Conservation (phyloP, 306 rosid genomes). For the Psophocarpus tetragonolobus region DNA sequence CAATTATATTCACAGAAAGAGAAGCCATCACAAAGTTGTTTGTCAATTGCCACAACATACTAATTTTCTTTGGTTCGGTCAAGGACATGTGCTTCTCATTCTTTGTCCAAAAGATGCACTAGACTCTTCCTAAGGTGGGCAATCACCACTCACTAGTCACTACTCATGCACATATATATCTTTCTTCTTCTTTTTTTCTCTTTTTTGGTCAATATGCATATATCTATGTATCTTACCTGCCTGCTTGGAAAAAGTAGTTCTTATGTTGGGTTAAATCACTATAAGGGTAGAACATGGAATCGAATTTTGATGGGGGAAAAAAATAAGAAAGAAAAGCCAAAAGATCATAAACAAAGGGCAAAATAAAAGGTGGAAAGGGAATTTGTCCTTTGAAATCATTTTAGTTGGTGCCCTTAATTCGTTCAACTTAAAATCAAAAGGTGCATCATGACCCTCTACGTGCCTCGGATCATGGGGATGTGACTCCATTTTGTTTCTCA, state of each 20-base stretch:
- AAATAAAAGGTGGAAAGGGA: constrained; percentile 23
- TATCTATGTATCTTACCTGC: constrained; percentile 23
- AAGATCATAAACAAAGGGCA: not conserved
- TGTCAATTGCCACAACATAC: not conserved
- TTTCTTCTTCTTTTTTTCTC: not conserved
- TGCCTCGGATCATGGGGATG: constrained; percentile 46
- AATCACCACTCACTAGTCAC: constrained; percentile 33
- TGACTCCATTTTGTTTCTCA: constrained; percentile 37
- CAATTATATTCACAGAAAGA: constrained; percentile 11
- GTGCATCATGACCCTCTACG: constrained; percentile 30
- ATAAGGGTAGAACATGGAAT: constrained; percentile 16
- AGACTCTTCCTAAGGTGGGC: constrained; percentile 20
- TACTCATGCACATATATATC: not conserved
- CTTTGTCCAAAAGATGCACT: constrained; percentile 30
- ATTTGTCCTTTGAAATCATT: constrained; percentile 37
- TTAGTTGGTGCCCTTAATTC: constrained; percentile 33
- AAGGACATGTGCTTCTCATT: constrained; percentile 33
- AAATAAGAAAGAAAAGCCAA: constrained; percentile 25
- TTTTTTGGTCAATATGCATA: not conserved
- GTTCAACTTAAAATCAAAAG: constrained; percentile 42
- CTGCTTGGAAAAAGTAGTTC: constrained; percentile 23
- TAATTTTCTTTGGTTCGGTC: constrained; percentile 20
- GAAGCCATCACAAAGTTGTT: not conserved
- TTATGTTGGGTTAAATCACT: constrained; percentile 29
- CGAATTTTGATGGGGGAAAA: constrained; percentile 12